Evolutionary conservation across 768 basidiomycete species (phyloP), one percentile per base, ranked within the genome.

Genomic region (Lactarius quietus): DNA sequence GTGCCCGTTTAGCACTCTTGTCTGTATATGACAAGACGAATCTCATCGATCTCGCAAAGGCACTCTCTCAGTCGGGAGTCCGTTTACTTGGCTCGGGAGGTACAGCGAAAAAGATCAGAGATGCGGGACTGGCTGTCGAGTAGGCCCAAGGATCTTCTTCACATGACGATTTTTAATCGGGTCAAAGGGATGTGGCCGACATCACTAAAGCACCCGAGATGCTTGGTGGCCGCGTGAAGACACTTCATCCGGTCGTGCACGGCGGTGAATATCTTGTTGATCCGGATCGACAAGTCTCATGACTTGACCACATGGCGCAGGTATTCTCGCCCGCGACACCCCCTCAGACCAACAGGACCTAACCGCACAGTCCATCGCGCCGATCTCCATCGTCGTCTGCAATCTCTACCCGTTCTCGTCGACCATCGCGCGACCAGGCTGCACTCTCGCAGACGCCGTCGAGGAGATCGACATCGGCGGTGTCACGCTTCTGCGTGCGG

Each of bases 391-490:
- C 79, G 96, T 99, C 63, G 95, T 97, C 67, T 99, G 97, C 86
- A 99, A 99, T 76, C 86, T 99, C 59, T 98, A 99, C 80, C 97
- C 97, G 0, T 99, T 99, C 80, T 86, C 91, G 36, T 85, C 87
- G 26, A 97, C 95, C 56, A 92, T 96, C 74, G 84, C 95, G 0
- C 86, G 88, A 71, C 92, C 94, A 0, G 85, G 85, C 69, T 95
- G 95, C 78, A 95, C 93, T 14, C 85, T 98, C 65, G 86, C 92
- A 3, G 89, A 90, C 56, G 96, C 96, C 6, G 89, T 98, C 64
- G 97, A 99, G 75, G 97, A 99, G 77, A 90, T 99, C 70, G 97
- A 99, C 77, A 98, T 99, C 63, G 97, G 97, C 7, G 97, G 97
- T 31, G 97, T 99, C 55, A 98, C 97, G 7, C 88, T 99, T 10